A percentile compares a stretch with the other conserved stretches of the same genome.
Conservation (phyloP, 192 early-diverging fungal species). For the Allomyces javanicus region DNA sequence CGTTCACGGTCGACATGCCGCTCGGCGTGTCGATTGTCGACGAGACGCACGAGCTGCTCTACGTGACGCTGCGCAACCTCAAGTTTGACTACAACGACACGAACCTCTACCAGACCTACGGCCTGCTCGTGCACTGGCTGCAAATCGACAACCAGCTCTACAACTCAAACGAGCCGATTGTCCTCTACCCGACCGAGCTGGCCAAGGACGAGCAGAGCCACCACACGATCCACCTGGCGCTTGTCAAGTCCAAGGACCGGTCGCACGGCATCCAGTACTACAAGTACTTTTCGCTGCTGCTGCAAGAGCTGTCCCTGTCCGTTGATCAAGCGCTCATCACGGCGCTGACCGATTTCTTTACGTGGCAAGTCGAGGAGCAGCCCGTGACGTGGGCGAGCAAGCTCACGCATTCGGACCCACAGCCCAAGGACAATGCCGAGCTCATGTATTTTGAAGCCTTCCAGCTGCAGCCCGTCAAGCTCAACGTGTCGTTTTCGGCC, state of each 20-base stretch:
- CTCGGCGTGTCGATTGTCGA: constrained; percentile 85
- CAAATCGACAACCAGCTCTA: constrained; percentile 94
- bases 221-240: constrained; percentile 42
- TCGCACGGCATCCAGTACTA: constrained; percentile 79
- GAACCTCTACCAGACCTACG: constrained; percentile 55
- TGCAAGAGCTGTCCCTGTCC: constrained; percentile 7
- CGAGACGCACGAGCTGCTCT: constrained; percentile 59
- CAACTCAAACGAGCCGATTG: constrained; percentile 67
- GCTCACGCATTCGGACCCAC: constrained; percentile 28
- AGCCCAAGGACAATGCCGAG: constrained; percentile 38
- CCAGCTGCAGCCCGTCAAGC: constrained; percentile 78
- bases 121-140: constrained; percentile 69
- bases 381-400: neutral
- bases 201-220: constrained; percentile 44
- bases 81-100: constrained; percentile 63
- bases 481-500: constrained; percentile 74
- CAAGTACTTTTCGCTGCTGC: constrained; percentile 74
- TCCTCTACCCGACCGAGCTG: constrained; percentile 80
- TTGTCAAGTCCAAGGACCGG: constrained; percentile 75
- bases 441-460: constrained; percentile 88
- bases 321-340: neutral
- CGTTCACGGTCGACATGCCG: constrained; percentile 53
- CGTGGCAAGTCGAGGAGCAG: too few relatives aligned
- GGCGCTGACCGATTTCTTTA: neutral
- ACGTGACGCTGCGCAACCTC: constrained; percentile 55